Evolutionary conservation across 1,284 basidiomycete genomes (phyloP), one percentile per base, ranked within the genome.

Genomic region (Meira miltonrushii): DNA sequence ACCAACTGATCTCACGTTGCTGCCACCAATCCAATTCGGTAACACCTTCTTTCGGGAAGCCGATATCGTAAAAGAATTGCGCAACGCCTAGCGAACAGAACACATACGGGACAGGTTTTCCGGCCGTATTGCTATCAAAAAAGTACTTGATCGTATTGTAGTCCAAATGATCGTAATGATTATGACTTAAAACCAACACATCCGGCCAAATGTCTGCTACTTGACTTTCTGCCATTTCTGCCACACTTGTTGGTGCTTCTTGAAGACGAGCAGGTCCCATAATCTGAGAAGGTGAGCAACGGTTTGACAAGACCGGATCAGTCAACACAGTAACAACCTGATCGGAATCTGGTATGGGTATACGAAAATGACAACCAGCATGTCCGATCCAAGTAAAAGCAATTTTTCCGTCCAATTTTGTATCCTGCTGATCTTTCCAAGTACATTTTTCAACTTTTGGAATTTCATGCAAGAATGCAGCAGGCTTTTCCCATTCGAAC

Each of bases 11-110:
- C 3, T 12, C 23, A 13, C 39, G 8, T 38, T 25, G 6, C 13
- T 72, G 54, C 71, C 71, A 73, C 71, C 71, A 73, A 23, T 73
- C 71, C 48, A 65, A 62, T 44, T 72, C 69, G 38, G 68, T 69
- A 9, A 72, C 54, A 17, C 68, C 58, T 13, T 51, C 55, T 17
- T 60, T 56, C 1, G 47, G 23, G 8, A 73, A 39, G 2, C 62
- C 61, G 25, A 66, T 61, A 28, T 57, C 57, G 46, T 48, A 48
- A 61, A 72, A 67, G 64, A 66, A 73, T 0, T 15, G 9, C 41
- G 65, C 66, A 33, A 58, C 60, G 7, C 71, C 71, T 19, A 73
- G 59, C 28, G 71, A 62, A 38, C 66, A 69, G 47, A 70, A 61
- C n/a, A 72, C 58, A 19, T 72, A 67, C 17, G 56, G 56, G 12